Percentiles rank a stretch among this genome's conserved stretches.
phyloP scores from a whole-genome alignment of 805 yeast genomes.

The Metschnikowia cubensis region DNA sequence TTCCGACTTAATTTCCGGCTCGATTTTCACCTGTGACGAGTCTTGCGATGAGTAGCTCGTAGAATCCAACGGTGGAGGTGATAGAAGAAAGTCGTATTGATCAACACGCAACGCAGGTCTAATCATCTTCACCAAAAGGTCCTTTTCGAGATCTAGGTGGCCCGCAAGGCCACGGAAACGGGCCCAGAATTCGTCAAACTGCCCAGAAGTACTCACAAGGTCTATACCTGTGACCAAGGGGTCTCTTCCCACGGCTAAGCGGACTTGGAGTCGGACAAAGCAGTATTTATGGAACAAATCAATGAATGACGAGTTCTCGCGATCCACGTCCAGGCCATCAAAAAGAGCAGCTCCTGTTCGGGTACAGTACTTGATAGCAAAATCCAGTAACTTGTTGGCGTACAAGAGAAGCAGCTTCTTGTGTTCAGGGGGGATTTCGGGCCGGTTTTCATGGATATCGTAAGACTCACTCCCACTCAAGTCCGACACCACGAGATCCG shows the following conservation, averaged over 20 bases:
- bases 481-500: constrained; percentile 14
- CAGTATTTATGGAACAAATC: constrained; percentile 8
- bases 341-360: constrained; percentile 8
- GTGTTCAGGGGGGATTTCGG: constrained; percentile 3
- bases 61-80: constrained; percentile 1
- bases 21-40: constrained; percentile 4
- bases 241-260: constrained; percentile 1
- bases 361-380: constrained; percentile 6
- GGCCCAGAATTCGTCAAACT: constrained; percentile 5
- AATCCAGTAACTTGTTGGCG: background rate
- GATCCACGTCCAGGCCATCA: constrained; percentile 5
- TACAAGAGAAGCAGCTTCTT: constrained; percentile 3
- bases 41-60: constrained; percentile 9
- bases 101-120: background rate
- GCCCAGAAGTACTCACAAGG: background rate
- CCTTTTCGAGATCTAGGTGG: background rate
- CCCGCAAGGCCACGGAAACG: constrained; percentile 1
- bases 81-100: constrained; percentile 1
- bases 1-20: constrained; percentile 2
- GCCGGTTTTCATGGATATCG: constrained; percentile 1
- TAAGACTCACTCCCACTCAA: constrained; percentile 4
- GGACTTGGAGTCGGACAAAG: constrained; percentile 6
- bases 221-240: constrained; percentile 1
- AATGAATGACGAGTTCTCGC: constrained; percentile 8
- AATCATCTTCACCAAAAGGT: constrained; percentile 2